phyloP scores from a whole-genome alignment of 441 rosid genomes.

The Corymbia citriodora region DNA sequence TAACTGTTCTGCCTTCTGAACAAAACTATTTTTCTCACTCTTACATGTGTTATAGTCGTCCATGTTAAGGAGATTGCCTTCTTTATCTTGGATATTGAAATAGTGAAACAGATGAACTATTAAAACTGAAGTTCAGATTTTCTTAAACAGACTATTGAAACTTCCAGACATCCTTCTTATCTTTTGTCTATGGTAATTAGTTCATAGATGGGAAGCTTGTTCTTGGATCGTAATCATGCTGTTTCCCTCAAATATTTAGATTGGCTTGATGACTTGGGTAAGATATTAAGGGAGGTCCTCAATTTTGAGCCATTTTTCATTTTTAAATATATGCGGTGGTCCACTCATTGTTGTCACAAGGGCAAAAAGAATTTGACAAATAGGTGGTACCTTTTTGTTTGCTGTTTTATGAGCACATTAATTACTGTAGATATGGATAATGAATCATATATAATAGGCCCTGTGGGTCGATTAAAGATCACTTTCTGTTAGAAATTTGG shows the following conservation, averaged over 20 bases:
- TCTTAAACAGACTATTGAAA: neutral
- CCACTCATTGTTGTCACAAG: neutral
- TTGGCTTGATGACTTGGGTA: neutral
- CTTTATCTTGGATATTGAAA: neutral
- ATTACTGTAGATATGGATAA: neutral
- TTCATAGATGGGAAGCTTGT: neutral
- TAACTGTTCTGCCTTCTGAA: constrained; percentile 14
- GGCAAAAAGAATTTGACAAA: neutral
- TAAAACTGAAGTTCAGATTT: neutral
- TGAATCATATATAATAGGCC: neutral
- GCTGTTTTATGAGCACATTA: neutral
- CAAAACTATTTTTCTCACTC: neutral
- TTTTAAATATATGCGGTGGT: neutral
- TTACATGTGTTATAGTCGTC: neutral
- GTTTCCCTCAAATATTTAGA: neutral
- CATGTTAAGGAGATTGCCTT: neutral
- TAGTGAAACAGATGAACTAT: neutral
- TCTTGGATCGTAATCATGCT: neutral
- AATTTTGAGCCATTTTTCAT: neutral
- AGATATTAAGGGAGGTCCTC: neutral
- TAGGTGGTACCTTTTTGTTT: neutral
- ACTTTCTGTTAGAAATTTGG: neutral
- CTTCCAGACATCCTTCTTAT: neutral
- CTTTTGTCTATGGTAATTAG: neutral
- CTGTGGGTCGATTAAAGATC: neutral